These are phyloP conservation scores for Boechera divaricarpa DNA, from an alignment of 345 rosid species.

Conservation along the genomic window DNA sequence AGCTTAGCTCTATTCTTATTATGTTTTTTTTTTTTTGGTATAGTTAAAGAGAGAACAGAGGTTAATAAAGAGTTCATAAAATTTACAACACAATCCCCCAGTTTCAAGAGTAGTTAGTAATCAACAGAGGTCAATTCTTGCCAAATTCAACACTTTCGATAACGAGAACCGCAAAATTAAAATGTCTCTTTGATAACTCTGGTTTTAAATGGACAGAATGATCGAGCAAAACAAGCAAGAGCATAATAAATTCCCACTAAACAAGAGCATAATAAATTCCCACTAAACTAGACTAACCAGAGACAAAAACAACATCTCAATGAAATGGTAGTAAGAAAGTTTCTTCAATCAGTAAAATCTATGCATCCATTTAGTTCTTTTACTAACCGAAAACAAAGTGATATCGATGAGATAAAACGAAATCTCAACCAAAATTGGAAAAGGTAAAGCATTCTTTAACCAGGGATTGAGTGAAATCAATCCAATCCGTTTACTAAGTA, in stretches of 20 bases:
- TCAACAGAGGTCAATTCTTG: neutral
- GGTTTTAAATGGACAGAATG: neutral
- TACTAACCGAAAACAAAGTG: neutral
- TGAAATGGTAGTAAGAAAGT: neutral
- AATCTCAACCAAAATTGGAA: neutral
- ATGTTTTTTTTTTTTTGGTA: no score
- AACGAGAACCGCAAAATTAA: neutral
- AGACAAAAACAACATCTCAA: neutral
- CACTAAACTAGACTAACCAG: neutral
- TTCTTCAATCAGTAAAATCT: neutral
- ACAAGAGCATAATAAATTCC: neutral
- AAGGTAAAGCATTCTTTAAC: neutral
- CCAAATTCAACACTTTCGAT: neutral
- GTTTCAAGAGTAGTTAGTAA: neutral
- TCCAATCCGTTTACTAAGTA: neutral
- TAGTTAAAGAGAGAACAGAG: neutral
- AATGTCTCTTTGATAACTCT: neutral
- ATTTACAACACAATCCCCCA: neutral
- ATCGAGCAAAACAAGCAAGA: neutral
- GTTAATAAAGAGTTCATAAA: neutral
- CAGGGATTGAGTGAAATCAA: neutral
- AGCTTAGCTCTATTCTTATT: neutral
- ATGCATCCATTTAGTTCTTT: neutral
- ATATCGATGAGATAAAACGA: neutral
- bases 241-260: neutral